These are phyloP conservation scores for Globomyces pollinis-pini DNA, from an alignment of 192 early-diverging fungal genomes.

Conservation along the genomic window DNA sequence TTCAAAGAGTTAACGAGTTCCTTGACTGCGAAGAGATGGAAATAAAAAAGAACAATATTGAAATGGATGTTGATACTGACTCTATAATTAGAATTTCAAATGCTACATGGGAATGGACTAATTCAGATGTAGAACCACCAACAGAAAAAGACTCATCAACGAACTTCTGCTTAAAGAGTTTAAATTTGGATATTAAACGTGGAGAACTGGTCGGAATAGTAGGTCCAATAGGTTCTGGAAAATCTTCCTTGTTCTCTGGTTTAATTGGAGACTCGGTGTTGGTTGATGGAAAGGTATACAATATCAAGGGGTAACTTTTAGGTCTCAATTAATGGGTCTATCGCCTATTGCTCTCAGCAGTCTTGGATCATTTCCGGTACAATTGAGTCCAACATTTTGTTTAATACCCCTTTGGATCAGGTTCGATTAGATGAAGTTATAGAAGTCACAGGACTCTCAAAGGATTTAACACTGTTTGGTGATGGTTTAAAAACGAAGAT, in stretches of 20 bases:
- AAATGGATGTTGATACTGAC: too few species aligned
- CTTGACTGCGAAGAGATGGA: neutral
- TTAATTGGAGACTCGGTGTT: neutral
- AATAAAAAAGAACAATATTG: too few species aligned
- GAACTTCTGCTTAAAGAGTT: too few species aligned
- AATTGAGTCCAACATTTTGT: slow-evolving; percentile 29
- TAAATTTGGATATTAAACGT: too few species aligned
- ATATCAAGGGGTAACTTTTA: neutral
- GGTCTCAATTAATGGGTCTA: slow-evolving; percentile 1
- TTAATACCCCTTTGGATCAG: slow-evolving; percentile 12
- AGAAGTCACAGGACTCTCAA: slow-evolving; percentile 16
- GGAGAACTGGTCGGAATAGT: too few species aligned
- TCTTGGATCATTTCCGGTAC: slow-evolving; percentile 30
- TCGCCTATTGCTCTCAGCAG: slow-evolving; percentile 26
- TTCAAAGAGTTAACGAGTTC: slow-evolving; percentile 1
- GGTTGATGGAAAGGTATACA: neutral
- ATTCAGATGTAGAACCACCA: too few species aligned
- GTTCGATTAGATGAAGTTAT: slow-evolving; percentile 4
- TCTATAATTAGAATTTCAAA: too few species aligned
- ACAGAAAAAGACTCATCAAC: too few species aligned
- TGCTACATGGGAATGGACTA: too few species aligned
- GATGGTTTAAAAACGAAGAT: slow-evolving; percentile 43
- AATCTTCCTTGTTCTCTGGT: too few species aligned
- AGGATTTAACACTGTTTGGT: slow-evolving; percentile 27
- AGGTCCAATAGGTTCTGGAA: too few species aligned